Evolutionary conservation across 768 basidiomycete genomes (phyloP), one percentile per base, ranked within the genome.

Genomic region (Porphyrellus cyaneotinctus): DNA sequence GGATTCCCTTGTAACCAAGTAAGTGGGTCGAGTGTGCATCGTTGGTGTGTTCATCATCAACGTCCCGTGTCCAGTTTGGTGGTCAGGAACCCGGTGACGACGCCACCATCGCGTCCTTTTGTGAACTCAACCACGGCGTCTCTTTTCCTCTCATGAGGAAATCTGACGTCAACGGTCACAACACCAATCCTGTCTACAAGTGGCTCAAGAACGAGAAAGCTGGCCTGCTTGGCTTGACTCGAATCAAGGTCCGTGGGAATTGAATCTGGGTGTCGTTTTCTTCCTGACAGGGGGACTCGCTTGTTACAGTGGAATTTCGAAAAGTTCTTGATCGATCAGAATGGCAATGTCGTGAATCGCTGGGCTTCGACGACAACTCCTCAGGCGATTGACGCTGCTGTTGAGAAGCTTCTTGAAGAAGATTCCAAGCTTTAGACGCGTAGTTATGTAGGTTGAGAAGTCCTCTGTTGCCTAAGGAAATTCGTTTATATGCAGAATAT

Each of bases 1-100:
- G 93, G 92, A 3, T 95, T 95, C 77, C 95, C 95, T 12, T 93
- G 85, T 71, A 91, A 95, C 65, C 92, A 90, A 69, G 87, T 86
- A 70, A 66, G 46, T 39, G 11, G 30, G 32, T 24, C 42, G 32
- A 6, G 15, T 3, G 38, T 14, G 14, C 28, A 1, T 18, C 33
- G 17, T 31, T 32, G 32, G 17, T 31, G 32, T 24, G 22, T 35
- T 44, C 5, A 49, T 4, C 23, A 42, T 24, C 23, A 8, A n/a
- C 38, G 17, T 18, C 20, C 32, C 22, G 1, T 10, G 10, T 43
- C 18, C 57, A 95, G 84, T 95, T 95, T 62, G 88, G 83, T 49
- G 79, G 80, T 0, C 92, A 95, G 72, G 92, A 95, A 62, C 92
- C 92, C 0, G 85, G 79, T n/a, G 75, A 79, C 30, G 91, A 95